Evolutionary conservation across 495 filamentous ascomycete genomes (phyloP), one percentile per base, ranked within the genome.

Genomic region (Aspergillus diversus): DNA sequence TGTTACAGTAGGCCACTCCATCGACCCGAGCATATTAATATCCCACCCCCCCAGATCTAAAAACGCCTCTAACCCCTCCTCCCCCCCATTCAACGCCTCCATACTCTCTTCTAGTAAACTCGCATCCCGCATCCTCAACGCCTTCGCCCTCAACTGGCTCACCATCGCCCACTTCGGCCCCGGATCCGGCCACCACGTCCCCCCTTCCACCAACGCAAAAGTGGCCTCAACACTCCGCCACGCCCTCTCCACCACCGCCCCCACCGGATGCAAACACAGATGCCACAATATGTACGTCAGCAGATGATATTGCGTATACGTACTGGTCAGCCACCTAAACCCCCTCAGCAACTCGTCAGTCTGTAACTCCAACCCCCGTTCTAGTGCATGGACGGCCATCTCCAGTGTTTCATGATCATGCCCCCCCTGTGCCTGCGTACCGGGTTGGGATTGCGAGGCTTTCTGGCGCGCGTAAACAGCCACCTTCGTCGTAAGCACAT

Each of bases 241-340:
- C 7, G 70, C 68, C 1, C 60, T 60, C 9, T 69, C 63, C 0
- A 63, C 64, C 7, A 63, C 53, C 11, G 63, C 52, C 2, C 60
- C 65, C 1, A 34, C 58, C 0, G 72, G 72, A 34, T 65, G 64
- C 11, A 73, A 62, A 59, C 74, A 76, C 16, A 76, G 53, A 48
- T 71, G 61, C 74, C 74, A 76, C 0, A 76, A 66, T 5, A 67
- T 65, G 48, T 73, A 73, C 1, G 74, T 76, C 15, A 76, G 65
- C 0, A 72, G 62, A 42, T 72, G 71, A 34, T 64, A 75, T 35
- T 72, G 72, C 2, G 68, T 70, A 35, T 68, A 75, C 15, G 71
- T 73, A 0, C 64, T 66, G 0, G 64, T 61, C 1, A 76, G 17
- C 74, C 74, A 76, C 37, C 66, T 66, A 50, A 66, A 75, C 5